Base-by-base conservation (phyloP, 2,329 filamentous ascomycete genomes). In the Pseudogymnoascus sp. region DNA sequence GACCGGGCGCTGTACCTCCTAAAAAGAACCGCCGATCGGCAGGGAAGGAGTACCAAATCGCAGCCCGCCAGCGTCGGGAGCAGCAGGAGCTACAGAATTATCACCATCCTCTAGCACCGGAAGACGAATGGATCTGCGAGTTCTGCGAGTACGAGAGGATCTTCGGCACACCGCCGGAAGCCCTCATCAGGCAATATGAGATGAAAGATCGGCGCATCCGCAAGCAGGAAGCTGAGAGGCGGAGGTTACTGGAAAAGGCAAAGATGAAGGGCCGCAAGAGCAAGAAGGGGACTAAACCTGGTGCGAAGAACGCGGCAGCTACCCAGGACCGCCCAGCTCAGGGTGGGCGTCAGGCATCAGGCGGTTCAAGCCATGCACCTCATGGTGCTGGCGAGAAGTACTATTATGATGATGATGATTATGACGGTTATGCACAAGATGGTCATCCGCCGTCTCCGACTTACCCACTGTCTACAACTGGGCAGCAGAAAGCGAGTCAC, bases 131-230 rank as follows among this genome's bases (percentile, higher is more conserved):
- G 90, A 92, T 97, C 56, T 99, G 95, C 77, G 91, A 97, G 72
- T 97, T 97, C 74, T 99, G 95, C 79, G 95, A 99, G 75, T 99
- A 97, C 73, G 93, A 97, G 76, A 86, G 86, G 61, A 97, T 99
- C 60, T 97, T 96, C 73, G 93, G 93, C n/a, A 83, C 83, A 61
- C 90, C 90, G 2, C 95, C 95, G 0, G 83, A 85, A 69, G 91
- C 91, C 60, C 78, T 99, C 62, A 96, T 97, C 67, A 85, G 90
- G 42, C 87, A 92, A 66, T 99, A 97, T 72, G 95, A 99, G 77
- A 90, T 93, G 73, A 97, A 96, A 75, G 95, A 97, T 72, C 87
- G 91, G 37, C 88, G 89, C 65, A 87, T 91, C 73, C 88, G 91
- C 59, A 90, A 91, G 70, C 86, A 93, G 67, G 82, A 93, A 68